Percentiles rank a stretch among this genome's conserved stretches.
phyloP scores from a whole-genome alignment of 2,329 filamentous ascomycete species.

The Xylariaceae sp. region DNA sequence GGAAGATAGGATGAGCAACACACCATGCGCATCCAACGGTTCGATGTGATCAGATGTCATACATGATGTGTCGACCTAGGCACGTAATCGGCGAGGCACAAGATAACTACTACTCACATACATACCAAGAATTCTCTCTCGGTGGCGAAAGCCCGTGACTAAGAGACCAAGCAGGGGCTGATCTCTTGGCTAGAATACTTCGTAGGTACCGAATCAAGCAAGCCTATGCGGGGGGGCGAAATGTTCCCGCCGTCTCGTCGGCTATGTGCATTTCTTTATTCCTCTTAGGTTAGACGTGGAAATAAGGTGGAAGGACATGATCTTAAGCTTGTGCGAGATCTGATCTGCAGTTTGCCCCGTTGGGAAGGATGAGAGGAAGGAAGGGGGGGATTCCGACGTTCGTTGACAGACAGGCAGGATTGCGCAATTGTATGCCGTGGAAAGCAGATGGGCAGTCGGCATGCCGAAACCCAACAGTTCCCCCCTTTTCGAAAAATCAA shows the following conservation, averaged over 20 bases:
- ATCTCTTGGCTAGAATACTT: conserved; percentile 7
- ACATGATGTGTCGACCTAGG: neutral
- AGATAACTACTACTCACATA: neutral
- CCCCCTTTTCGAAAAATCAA: conserved; percentile 8
- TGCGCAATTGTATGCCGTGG: neutral
- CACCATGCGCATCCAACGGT: neutral
- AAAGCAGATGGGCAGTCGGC: conserved; percentile 5
- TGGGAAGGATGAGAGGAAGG: neutral
- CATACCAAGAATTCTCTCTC: neutral
- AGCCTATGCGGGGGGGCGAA: conserved; percentile 8
- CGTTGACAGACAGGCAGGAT: conserved; percentile 5
- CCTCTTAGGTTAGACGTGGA: neutral
- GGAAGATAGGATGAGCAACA: neutral
- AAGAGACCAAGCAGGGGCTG: conserved; percentile 6
- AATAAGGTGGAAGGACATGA: neutral
- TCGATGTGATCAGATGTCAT: neutral
- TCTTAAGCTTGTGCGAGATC: conserved; percentile 16
- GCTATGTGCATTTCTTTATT: conserved; percentile 1
- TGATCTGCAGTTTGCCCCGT: conserved; percentile 19
- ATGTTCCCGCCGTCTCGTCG: conserved; percentile 10
- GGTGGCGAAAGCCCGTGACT: conserved; percentile 15
- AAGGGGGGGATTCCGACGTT: neutral
- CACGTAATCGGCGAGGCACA: neutral
- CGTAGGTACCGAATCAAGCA: neutral
- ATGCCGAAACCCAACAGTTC: neutral